These are phyloP conservation scores for Apocynum venetum DNA, from an alignment of 257 asterid species.

Conservation along the genomic window DNA sequence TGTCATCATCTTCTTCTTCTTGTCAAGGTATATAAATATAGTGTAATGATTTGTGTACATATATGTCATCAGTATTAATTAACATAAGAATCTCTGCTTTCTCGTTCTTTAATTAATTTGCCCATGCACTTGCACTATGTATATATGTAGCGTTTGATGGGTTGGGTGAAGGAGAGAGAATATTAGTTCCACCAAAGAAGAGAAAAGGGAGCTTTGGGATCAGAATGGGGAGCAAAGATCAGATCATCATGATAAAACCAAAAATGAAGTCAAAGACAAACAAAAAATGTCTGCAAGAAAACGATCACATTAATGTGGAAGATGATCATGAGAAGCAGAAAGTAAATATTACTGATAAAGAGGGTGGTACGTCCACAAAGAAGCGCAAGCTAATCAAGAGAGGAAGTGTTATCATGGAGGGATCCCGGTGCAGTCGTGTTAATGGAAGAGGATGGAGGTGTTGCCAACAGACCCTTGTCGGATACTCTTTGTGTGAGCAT, in stretches of 20 bases:
- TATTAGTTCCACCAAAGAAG: slow-evolving; percentile 50
- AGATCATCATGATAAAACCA: neutral
- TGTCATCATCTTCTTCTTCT: slow-evolving; percentile 28
- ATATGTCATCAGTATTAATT: neutral
- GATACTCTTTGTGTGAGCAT: slow-evolving; percentile 71
- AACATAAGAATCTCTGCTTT: neutral
- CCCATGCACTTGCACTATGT: slow-evolving; percentile 2
- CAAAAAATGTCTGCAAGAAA: slow-evolving; percentile 37
- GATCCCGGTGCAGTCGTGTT: slow-evolving; percentile 77
- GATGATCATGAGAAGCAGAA: neutral
- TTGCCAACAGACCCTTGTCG: slow-evolving; percentile 64
- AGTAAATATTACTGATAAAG: neutral
- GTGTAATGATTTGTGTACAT: neutral
- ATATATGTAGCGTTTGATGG: slow-evolving; percentile 9
- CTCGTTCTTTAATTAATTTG: neutral
- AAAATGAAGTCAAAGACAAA: slow-evolving; percentile 58
- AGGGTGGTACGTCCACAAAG: neutral
- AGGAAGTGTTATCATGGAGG: slow-evolving; percentile 57
- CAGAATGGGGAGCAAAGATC: slow-evolving; percentile 15
- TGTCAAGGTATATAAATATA: slow-evolving; percentile 18
- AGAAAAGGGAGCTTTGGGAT: slow-evolving; percentile 35
- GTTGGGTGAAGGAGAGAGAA: slow-evolving; percentile 34
- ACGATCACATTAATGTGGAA: slow-evolving; percentile 8
- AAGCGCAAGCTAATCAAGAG: slow-evolving; percentile 32
- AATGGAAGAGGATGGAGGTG: slow-evolving; percentile 89